Percentiles rank a stretch among this genome's conserved stretches.
These are phyloP conservation scores for Cercis canadensis DNA, from an alignment of 306 rosid genomes.

Conservation along the genomic window DNA sequence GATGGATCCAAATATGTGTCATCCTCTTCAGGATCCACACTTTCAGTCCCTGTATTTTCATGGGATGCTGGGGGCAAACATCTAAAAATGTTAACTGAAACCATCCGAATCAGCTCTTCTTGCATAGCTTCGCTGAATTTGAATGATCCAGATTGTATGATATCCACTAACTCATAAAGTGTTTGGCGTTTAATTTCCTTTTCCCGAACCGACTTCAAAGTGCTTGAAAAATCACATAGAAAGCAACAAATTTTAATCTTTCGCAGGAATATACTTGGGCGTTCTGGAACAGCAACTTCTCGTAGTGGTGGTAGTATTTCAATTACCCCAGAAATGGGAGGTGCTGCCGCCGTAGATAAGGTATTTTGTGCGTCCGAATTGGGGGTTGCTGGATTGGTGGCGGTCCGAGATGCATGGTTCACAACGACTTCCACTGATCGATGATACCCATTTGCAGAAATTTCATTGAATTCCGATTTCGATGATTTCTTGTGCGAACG, in stretches of 20 bases:
- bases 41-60: constrained; percentile 43
- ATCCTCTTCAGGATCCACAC: constrained; percentile 63
- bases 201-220: constrained; percentile 37
- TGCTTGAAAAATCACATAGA: constrained; percentile 58
- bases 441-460: constrained; percentile 28
- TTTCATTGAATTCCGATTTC: constrained; percentile 50
- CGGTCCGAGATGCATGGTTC: constrained; percentile 63
- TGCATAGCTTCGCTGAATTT: constrained; percentile 50
- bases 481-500: constrained; percentile 59
- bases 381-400: constrained; percentile 18
- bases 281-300: constrained; percentile 57
- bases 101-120: constrained; percentile 67
- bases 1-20: constrained; percentile 56
- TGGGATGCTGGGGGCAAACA: constrained; percentile 66
- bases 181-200: constrained; percentile 77
- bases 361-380: constrained; percentile 31
- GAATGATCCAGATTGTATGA: constrained; percentile 56
- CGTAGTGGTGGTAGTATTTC: constrained; percentile 59
- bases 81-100: constrained; percentile 71
- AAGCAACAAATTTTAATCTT: constrained; percentile 63
- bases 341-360: neutral
- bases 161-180: constrained; percentile 61
- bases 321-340: constrained; percentile 33
- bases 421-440: constrained; percentile 53
- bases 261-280: constrained; percentile 46